Percentiles rank a stretch among this genome's conserved stretches.
Evolutionary conservation across 345 rosid species (phyloP).

Genomic region (Noccaea caerulescens): DNA sequence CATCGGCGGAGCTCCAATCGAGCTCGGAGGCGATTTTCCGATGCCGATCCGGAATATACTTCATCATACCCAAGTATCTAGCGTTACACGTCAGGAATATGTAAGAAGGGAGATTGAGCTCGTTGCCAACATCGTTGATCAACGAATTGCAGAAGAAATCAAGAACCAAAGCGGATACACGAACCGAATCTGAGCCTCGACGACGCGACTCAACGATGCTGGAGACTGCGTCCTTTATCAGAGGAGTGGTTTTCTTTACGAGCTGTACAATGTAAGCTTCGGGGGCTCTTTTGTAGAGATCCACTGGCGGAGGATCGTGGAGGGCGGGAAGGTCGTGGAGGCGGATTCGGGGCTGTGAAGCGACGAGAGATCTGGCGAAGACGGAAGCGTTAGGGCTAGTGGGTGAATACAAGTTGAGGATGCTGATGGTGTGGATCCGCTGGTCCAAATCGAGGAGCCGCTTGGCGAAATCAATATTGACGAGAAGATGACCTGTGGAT

Average conservation of each 20-base stretch:
- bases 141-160: slow-evolving; percentile 54
- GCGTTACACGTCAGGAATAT: slow-evolving; percentile 51
- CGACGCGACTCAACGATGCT: slow-evolving; percentile 20
- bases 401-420: slow-evolving; percentile 27
- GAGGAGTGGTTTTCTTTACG: slow-evolving; percentile 27
- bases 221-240: slow-evolving; percentile 22
- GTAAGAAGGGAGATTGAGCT: slow-evolving; percentile 52
- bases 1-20: slow-evolving; percentile 28
- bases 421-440: slow-evolving; percentile 46
- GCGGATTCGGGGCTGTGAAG: slow-evolving; percentile 39
- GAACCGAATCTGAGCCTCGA: slow-evolving; percentile 36
- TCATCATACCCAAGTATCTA: slow-evolving; percentile 49
- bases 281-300: slow-evolving; percentile 38
- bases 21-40: slow-evolving; percentile 30
- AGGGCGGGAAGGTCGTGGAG: slow-evolving; percentile 33
- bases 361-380: slow-evolving; percentile 42
- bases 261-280: slow-evolving; percentile 36
- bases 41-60: slow-evolving; percentile 44
- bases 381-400: slow-evolving; percentile 36
- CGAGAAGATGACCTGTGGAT: slow-evolving; percentile 53
- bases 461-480: slow-evolving; percentile 55
- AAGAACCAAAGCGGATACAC: slow-evolving; percentile 48
- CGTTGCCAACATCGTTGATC: slow-evolving; percentile 46
- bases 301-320: slow-evolving; percentile 36
- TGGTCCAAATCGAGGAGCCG: slow-evolving; percentile 46